Conservation (phyloP, 2,329 filamentous ascomycete species). For the Ceratocystis cubensis region DNA sequence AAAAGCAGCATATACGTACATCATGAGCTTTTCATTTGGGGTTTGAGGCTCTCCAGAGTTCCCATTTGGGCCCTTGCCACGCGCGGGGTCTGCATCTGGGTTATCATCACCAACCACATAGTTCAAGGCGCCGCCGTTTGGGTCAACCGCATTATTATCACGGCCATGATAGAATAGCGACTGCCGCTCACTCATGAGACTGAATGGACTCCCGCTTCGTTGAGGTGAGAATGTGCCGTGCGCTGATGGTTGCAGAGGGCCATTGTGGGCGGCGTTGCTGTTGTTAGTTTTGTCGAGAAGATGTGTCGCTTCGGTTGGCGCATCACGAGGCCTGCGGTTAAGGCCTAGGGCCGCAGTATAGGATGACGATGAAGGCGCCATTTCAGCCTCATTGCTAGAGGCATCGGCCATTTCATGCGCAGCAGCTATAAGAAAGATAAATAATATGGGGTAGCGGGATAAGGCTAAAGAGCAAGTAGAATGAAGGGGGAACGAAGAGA, state of each 20-base stretch:
- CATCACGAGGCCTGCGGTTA: not conserved
- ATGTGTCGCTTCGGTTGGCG: conserved; percentile 11
- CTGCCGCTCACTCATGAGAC: conserved; percentile 14
- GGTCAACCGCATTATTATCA: not conserved
- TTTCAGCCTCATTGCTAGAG: not conserved
- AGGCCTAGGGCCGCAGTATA: not conserved
- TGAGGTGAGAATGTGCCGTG: conserved; percentile 6
- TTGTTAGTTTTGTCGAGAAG: conserved; percentile 2
- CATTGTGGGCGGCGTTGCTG: not conserved
- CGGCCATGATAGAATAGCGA: conserved; percentile 9
- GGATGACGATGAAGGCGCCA: not conserved
- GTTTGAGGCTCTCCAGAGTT: conserved; percentile 1
- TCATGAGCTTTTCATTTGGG: conserved; percentile 10
- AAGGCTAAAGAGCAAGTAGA: not conserved
- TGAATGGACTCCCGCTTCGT: conserved; percentile 11
- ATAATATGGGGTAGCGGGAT: not conserved
- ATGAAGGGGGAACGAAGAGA: not conserved
- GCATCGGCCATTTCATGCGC: not conserved
- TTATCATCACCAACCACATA: conserved; percentile 7
- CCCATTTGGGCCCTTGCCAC: not conserved
- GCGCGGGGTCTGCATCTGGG: not conserved
- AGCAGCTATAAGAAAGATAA: not conserved
- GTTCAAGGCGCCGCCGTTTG: not conserved
- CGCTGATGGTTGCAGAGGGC: not conserved
- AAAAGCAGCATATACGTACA: conserved; percentile 6